phyloP scores from a whole-genome alignment of 139 green algal genomes.

The Zygnema circumcarinatum region DNA sequence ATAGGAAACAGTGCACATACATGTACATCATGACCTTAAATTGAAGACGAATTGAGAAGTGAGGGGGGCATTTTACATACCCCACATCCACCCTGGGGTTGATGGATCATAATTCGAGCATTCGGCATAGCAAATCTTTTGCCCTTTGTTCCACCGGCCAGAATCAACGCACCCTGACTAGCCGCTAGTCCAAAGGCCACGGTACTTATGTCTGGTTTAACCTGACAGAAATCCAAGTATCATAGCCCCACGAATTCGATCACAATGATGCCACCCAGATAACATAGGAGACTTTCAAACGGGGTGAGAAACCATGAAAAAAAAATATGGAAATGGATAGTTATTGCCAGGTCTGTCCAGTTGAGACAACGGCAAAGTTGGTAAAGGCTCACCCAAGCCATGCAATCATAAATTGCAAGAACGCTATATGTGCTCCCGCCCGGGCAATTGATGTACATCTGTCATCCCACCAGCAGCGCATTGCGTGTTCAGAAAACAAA shows the following conservation, averaged over 20 bases:
- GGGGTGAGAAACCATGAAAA: too few relatives aligned
- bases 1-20: too few relatives aligned
- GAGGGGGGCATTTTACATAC: too few relatives aligned
- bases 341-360: too few relatives aligned
- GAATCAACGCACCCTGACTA: slow-evolving; percentile 47
- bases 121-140: slow-evolving; percentile 88
- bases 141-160: slow-evolving; percentile 85
- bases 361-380: too few relatives aligned
- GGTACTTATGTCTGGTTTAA: slow-evolving; percentile 68
- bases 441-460: slow-evolving; percentile 94
- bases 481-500: too few relatives aligned
- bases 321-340: too few relatives aligned
- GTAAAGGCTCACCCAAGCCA: slow-evolving; percentile 49
- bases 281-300: too few relatives aligned
- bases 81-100: slow-evolving; percentile 80
- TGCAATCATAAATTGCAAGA: slow-evolving; percentile 60
- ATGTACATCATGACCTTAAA: too few relatives aligned
- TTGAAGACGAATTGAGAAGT: too few relatives aligned
- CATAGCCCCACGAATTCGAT: too few relatives aligned
- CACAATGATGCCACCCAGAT: too few relatives aligned
- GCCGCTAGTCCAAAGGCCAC: slow-evolving; percentile 54
- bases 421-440: slow-evolving; percentile 60
- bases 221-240: background rate
- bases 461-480: background rate
- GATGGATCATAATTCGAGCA: slow-evolving; percentile 77